Evolutionary conservation across 1,284 basidiomycete species (phyloP).

Genomic region (Sporisorium sorghi): DNA sequence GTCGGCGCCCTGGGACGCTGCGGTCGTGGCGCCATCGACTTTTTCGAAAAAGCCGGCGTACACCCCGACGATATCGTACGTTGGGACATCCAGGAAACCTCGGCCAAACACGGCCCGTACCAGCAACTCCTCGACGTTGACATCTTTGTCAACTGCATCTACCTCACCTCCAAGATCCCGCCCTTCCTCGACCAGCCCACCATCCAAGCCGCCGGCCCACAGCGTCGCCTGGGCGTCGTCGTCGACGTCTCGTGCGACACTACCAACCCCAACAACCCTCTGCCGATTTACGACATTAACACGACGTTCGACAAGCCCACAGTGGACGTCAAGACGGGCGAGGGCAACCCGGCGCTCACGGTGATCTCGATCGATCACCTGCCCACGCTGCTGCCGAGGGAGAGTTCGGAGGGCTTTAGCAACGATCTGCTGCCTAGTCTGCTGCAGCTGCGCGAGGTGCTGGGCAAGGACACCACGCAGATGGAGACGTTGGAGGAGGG

Average conservation of each 20-base stretch:
- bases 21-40: slow-evolving; percentile 93
- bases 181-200: slow-evolving; percentile 84
- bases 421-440: slow-evolving; percentile 84
- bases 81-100: slow-evolving; percentile 96
- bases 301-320: slow-evolving; percentile 95
- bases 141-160: slow-evolving; percentile 99
- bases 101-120: slow-evolving; percentile 94
- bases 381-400: slow-evolving; percentile 92
- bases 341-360: slow-evolving; percentile 73
- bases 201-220: slow-evolving; percentile 79
- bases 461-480: slow-evolving; percentile 54
- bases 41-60: slow-evolving; percentile 92
- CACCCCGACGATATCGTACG: slow-evolving; percentile 84
- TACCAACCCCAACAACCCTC: slow-evolving; percentile 97
- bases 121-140: slow-evolving; percentile 95
- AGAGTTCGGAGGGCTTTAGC: slow-evolving; percentile 97
- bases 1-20: slow-evolving; percentile 96
- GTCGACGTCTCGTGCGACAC: slow-evolving; percentile 99
- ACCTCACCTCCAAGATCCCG: slow-evolving; percentile 88
- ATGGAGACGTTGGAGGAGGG: slow-evolving; percentile 54
- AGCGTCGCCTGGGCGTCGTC: slow-evolving; percentile 81
- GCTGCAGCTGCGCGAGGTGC: slow-evolving; percentile 61
- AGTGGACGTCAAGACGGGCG: slow-evolving; percentile 76
- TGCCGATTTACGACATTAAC: slow-evolving; percentile 94
- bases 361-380: slow-evolving; percentile 98